Base-by-base conservation (phyloP, 1,139 yeast genomes). In the Pneumocystis jirovecii region DNA sequence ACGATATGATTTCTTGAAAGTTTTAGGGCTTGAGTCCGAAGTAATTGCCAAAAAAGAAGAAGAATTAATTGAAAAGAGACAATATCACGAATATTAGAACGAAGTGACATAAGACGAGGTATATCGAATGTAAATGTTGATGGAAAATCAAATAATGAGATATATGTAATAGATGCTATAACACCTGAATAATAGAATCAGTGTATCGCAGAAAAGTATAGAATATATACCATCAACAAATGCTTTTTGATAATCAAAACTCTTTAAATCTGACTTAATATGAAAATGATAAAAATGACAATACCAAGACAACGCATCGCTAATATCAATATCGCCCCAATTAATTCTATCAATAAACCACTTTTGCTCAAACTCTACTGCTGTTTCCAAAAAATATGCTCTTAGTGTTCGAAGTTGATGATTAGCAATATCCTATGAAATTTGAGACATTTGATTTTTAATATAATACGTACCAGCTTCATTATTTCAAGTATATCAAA, bases 401-500 rank as follows among this genome's bases (percentile, higher is more conserved):
- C 96, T 82, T 66, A 90, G 78, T 37, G 89, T 84, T 71, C 96
- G 81, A 66, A 91, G 89, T 76, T 90, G 97, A 74, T 91, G 96
- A 75, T 91, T 91, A 25, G 97, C 96, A 65, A 90, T 95, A 73
- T 91, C 57, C 57, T 50, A 50, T 25, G 3, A 97, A 19, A 60
- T 15, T 39, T 60, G 25, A 42, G 25, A 40, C 8, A 10, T 39
- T 60, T 40, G 1, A 42, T 21, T 25, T 21, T n/a, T 15, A 37
- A 4, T 50, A 50, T 50, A 50, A 50, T 50, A 50, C 34, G 25
- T 25, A 50, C 66, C 70, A 91, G 80, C 75, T 91, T 91, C 96
- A 91, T 90, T n/a, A 96, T 95, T 74, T 90, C 97, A 70, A 91
- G 78, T 67, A 91, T 87, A 69, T 88, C 87, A 74, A 91, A 89